Conservation (phyloP, 2,329 filamentous ascomycete species). For the Cercospora sp. region DNA sequence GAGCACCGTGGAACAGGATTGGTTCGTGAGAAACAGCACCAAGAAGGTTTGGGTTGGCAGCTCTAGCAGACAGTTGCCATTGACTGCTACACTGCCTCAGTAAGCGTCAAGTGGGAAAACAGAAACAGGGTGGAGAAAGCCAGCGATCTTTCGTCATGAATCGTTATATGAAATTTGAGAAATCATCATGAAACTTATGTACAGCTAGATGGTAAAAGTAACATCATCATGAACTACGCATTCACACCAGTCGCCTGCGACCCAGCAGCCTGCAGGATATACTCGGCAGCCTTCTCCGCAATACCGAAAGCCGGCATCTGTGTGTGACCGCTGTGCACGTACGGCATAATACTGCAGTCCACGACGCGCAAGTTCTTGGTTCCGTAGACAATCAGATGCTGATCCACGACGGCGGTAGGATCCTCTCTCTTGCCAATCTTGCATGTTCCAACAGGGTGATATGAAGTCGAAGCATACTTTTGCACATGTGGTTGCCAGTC, state of each 20-base stretch:
- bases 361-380: constrained; percentile 57
- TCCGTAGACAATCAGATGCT: constrained; percentile 55
- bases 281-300: constrained; percentile 51
- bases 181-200: background rate
- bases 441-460: constrained; percentile 60
- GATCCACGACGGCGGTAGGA: constrained; percentile 55
- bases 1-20: constrained; percentile 52
- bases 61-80: constrained; percentile 57
- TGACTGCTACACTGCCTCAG: constrained; percentile 18
- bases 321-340: constrained; percentile 54
- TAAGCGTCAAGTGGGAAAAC: background rate
- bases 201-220: background rate
- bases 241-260: constrained; percentile 5
- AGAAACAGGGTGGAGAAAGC: background rate
- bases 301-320: constrained; percentile 62
- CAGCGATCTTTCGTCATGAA: background rate
- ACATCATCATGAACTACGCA: background rate
- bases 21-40: constrained; percentile 57
- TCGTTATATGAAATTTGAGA: background rate
- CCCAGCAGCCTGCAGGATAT: constrained; percentile 16
- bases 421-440: constrained; percentile 57
- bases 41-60: constrained; percentile 62
- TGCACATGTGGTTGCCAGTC: constrained; percentile 61
- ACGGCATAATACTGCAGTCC: constrained; percentile 56
- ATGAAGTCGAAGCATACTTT: constrained; percentile 50